Evolutionary conservation across 768 basidiomycete species (phyloP).

Genomic region (Tulasnella calospora): DNA sequence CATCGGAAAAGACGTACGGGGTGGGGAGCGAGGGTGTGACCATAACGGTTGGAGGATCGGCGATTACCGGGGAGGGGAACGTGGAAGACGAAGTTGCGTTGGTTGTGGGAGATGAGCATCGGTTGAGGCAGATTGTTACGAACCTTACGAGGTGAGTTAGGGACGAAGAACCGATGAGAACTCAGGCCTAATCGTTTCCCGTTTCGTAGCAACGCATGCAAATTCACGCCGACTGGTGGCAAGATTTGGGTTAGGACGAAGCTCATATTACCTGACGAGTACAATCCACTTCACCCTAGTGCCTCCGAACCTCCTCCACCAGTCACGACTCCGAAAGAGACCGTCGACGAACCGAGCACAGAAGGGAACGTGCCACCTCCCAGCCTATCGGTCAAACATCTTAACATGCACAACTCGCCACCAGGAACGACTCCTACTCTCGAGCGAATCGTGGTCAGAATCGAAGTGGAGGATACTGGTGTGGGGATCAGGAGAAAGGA

Average conservation of each 20-base stretch:
- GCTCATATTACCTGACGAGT: constrained; percentile 32
- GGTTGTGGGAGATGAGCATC: constrained; percentile 37
- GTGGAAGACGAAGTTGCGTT: constrained; percentile 26
- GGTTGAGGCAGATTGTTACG: constrained; percentile 31
- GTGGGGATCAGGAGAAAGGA: constrained; percentile 26
- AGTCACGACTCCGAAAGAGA: background rate
- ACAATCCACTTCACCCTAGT: background rate
- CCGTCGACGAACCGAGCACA: background rate
- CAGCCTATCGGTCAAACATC: background rate
- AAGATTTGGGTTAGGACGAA: constrained; percentile 30
- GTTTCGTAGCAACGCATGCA: constrained; percentile 25
- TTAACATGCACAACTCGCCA: background rate
- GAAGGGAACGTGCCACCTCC: background rate
- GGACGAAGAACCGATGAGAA: background rate
- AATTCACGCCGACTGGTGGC: constrained; percentile 34
- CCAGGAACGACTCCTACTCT: background rate
- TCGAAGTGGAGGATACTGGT: constrained; percentile 30
- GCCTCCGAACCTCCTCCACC: background rate
- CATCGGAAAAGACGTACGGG: constrained; percentile 10
- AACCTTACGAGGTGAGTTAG: constrained; percentile 23
- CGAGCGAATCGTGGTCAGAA: constrained; percentile 26
- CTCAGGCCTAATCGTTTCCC: background rate
- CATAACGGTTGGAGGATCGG: background rate
- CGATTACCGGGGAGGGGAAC: background rate
- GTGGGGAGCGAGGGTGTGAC: background rate